Evolutionary conservation across 2,329 filamentous ascomycete genomes (phyloP).

Genomic region (Helicocarpus griseus): DNA sequence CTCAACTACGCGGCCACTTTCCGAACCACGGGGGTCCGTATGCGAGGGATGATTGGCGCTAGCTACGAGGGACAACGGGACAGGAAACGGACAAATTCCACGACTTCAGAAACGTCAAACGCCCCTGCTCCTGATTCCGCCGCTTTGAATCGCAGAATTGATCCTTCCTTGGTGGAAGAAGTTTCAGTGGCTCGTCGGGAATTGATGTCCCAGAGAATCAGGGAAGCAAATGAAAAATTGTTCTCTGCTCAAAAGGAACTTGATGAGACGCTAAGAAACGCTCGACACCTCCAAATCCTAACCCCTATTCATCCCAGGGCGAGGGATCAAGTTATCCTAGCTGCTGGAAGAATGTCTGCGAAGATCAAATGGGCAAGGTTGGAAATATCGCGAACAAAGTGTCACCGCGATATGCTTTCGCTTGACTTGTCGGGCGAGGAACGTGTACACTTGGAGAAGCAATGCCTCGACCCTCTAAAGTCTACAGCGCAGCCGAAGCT

Average conservation of each 20-base stretch:
- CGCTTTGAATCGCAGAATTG: conserved; percentile 63
- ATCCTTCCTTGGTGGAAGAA: conserved; percentile 74
- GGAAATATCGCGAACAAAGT: conserved; percentile 85
- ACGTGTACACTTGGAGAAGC: conserved; percentile 11
- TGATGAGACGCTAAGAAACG: conserved; percentile 76
- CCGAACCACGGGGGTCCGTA: conserved; percentile 79
- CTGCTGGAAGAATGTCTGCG: conserved; percentile 73
- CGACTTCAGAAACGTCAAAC: conserved; percentile 42
- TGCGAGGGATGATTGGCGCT: conserved; percentile 75
- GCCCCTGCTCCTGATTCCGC: conserved; percentile 60
- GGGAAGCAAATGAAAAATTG: conserved; percentile 71
- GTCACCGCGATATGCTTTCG: conserved; percentile 77
- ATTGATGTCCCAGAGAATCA: conserved; percentile 74
- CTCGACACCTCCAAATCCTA: conserved; percentile 77
- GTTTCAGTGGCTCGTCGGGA: conserved; percentile 73
- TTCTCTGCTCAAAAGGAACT: conserved; percentile 63
- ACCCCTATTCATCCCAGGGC: conserved; percentile 88
- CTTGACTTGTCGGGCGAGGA: conserved; percentile 76
- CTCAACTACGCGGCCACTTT: conserved; percentile 96
- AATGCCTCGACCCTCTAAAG: conserved; percentile 21
- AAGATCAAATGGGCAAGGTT: conserved; percentile 90
- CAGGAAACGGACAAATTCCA: conserved; percentile 53
- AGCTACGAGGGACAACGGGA: conserved; percentile 64
- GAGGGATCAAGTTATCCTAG: conserved; percentile 73
- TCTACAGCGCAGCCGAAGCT: conserved; percentile 4